These are phyloP conservation scores for Sporopachydermia lactativora DNA, from an alignment of 805 yeast species.

Conservation along the genomic window DNA sequence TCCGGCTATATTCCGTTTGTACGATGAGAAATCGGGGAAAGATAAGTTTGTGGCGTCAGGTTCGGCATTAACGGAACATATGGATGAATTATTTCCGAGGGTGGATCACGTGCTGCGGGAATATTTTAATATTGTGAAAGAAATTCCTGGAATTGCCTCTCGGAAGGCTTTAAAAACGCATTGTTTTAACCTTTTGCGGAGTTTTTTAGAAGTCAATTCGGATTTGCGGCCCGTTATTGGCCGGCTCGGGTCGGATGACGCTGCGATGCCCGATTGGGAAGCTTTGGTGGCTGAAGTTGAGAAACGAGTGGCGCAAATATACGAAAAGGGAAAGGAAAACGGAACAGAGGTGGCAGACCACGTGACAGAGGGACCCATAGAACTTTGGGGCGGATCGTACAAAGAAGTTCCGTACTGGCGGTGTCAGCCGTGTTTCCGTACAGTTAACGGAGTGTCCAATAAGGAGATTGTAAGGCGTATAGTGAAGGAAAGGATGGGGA, in stretches of 20 bases:
- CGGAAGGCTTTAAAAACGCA: conserved; percentile 82
- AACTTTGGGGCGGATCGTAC: conserved; percentile 72
- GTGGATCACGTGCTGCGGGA: conserved; percentile 76
- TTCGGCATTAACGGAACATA: conserved; percentile 22
- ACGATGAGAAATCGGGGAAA: conserved; percentile 4
- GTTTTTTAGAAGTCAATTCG: conserved; percentile 64
- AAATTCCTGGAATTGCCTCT: conserved; percentile 55
- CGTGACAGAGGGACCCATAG: conserved; percentile 37
- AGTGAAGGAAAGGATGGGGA: conserved; percentile 20
- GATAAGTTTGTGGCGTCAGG: conserved; percentile 8
- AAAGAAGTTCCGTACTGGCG: conserved; percentile 87
- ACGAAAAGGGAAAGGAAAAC: conserved; percentile 22
- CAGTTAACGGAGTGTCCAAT: conserved; percentile 64
- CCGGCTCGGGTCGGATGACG: conserved; percentile 14
- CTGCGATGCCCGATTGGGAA: conserved; percentile 35
- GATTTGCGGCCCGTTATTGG: conserved; percentile 71
- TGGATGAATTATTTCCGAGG: conserved; percentile 64
- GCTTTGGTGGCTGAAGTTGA: conserved; percentile 55
- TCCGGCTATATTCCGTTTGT: conserved; percentile 75
- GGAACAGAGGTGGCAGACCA: conserved; percentile 43
- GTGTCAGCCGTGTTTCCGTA: conserved; percentile 88
- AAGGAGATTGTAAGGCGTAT: conserved; percentile 26
- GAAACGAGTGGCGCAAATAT: conserved; percentile 42
- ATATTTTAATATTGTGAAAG: conserved; percentile 70
- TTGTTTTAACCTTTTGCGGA: conserved; percentile 71